These are phyloP conservation scores for Fusarium sp. DNA, from an alignment of 2,329 filamentous ascomycete species.

Conservation along the genomic window DNA sequence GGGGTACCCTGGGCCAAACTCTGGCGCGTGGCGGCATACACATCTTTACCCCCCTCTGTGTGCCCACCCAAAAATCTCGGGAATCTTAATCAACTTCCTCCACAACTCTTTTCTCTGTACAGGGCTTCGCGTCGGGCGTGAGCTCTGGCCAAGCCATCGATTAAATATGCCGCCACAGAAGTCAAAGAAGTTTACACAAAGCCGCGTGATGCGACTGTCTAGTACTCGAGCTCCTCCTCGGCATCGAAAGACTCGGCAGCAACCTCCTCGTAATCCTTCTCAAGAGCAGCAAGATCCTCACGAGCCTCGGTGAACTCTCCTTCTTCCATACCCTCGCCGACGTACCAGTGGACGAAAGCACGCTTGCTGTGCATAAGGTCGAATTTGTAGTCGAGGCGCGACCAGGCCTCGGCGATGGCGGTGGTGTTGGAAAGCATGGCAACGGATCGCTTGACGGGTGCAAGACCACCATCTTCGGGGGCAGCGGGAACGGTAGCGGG, in stretches of 20 bases:
- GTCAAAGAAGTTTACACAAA: slow-evolving; percentile 35
- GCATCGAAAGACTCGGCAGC: slow-evolving; percentile 74
- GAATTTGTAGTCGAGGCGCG: slow-evolving; percentile 77
- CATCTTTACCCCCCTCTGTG: slow-evolving; percentile 36
- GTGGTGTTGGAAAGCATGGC: slow-evolving; percentile 81
- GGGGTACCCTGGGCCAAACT: slow-evolving; percentile 41
- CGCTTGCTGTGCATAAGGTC: slow-evolving; percentile 83
- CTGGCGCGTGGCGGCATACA: slow-evolving; percentile 35
- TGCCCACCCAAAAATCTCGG: slow-evolving; percentile 41
- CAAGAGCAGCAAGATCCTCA: slow-evolving; percentile 84
- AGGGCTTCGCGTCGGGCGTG: slow-evolving; percentile 26
- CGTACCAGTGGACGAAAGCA: slow-evolving; percentile 81
- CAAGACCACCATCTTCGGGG: slow-evolving; percentile 65
- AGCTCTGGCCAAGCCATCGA: slow-evolving; percentile 25
- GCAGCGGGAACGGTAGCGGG: slow-evolving; percentile 65
- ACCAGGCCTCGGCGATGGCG: slow-evolving; percentile 78
- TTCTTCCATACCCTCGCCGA: slow-evolving; percentile 92
- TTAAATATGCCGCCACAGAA: slow-evolving; percentile 35
- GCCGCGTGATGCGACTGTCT: slow-evolving; percentile 48
- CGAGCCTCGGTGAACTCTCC: slow-evolving; percentile 89
- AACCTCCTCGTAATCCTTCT: slow-evolving; percentile 89
- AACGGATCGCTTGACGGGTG: slow-evolving; percentile 69
- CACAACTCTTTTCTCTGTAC: slow-evolving; percentile 36
- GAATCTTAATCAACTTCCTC: slow-evolving; percentile 45
- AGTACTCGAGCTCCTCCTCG: slow-evolving; percentile 80